These are phyloP conservation scores for Trypanosoma melophagium DNA, from an alignment of 208 protist species.

Conservation along the genomic window DNA sequence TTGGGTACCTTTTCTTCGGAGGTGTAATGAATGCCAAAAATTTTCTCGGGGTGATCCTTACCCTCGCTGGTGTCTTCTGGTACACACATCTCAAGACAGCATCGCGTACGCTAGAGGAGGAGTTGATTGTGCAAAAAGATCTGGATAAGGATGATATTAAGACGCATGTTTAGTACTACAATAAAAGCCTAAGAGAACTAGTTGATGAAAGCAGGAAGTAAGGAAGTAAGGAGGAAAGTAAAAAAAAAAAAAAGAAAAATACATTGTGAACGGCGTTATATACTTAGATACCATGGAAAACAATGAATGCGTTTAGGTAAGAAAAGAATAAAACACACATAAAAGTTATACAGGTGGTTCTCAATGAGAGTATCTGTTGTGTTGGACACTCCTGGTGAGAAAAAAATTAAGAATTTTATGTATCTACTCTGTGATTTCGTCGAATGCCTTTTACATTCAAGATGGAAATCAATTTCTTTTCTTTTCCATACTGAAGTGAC, in stretches of 20 bases:
- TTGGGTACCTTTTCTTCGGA: constrained; percentile 73
- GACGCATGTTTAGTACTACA: constrained; percentile 2
- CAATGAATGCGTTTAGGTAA: background rate
- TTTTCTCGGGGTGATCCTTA: constrained; percentile 48
- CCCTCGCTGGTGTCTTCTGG: constrained; percentile 69
- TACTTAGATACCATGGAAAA: background rate
- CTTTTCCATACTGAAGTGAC: too few species aligned
- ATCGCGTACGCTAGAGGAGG: constrained; percentile 11
- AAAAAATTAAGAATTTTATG: too few species aligned
- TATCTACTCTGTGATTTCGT: too few species aligned
- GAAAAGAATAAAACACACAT: background rate
- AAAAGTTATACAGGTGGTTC: background rate
- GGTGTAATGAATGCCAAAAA: constrained; percentile 34
- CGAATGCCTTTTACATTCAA: too few species aligned
- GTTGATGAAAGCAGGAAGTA: background rate
- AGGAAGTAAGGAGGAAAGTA: background rate
- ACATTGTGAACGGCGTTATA: background rate
- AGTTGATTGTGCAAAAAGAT: constrained; percentile 1
- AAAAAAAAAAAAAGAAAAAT: constrained; percentile 5
- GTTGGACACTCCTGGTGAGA: too few species aligned
- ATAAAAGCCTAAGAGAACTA: background rate
- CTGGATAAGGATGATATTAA: constrained; percentile 25
- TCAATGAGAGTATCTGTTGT: too few species aligned
- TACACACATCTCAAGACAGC: constrained; percentile 73
- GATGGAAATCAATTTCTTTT: too few species aligned